Evolutionary conservation across 1,139 yeast species (phyloP), one percentile per base, ranked within the genome.

Genomic region (Candida sanyaensis): DNA sequence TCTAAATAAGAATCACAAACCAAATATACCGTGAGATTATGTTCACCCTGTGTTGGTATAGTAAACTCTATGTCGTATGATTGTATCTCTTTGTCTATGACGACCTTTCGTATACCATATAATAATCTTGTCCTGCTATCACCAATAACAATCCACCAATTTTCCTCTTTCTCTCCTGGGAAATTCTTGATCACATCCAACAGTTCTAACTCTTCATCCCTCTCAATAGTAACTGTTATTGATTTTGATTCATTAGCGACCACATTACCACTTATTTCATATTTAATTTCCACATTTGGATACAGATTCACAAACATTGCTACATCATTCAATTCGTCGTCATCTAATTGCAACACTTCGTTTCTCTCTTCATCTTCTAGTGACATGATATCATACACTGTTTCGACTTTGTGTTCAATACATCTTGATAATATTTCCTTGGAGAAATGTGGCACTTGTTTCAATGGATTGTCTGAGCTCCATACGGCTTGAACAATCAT

Each of bases 91-190:
- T 80, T 75, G 11, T 72, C 61, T 3, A 90, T 67, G 0, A 79
- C 66, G 1, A 88, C 75, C 61, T 86, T 86, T 61, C 86, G 87
- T 50, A 91, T 84, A 0, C 91, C 93, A 57, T 83, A 86, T 28
- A 93, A 66, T 56, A 86, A 87, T 51, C 78, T 81, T 1, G 78
- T 69, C 1, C 67, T 59, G 0, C 78, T 61, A 53, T 88, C 88
- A 10, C 98, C 98, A 41, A 92, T 67, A 7, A 92, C 86, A 27
- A 93, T 63, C 93, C 93, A 86, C 97, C 97, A 93, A 67, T 80
- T 67, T 62, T 93, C 98, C 64, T 86, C 88, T 3, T 68, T 62
- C 44, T 60, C 67, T 27, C 30, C 24, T 1, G 95, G 89, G 59
- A 70, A 88, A 1, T 90, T 71, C 29, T 40, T 40, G 8, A 76